Evolutionary conservation across 805 yeast genomes (phyloP), one percentile per base, ranked within the genome.

Genomic region (Sugiyamaella marilandica): DNA sequence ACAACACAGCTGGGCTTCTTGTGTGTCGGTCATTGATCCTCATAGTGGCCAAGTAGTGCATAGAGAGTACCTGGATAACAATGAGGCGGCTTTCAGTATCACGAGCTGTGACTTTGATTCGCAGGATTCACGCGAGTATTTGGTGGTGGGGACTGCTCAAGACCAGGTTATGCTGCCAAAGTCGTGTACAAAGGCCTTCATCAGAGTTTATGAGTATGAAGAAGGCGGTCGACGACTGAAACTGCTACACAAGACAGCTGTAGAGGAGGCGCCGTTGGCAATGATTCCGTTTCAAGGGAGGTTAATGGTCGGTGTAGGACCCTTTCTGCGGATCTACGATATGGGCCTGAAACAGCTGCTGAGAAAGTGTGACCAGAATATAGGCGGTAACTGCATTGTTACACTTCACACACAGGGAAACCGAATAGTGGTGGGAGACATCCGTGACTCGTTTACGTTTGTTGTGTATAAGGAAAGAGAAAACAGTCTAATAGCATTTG

Each of bases 311-410:
- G 91, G 87, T 0, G 59, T 80, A 47, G 77, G 75, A 0, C 72
- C 76, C 43, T 66, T 68, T 47, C 59, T 92, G 46, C 69, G 86
- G 34, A 58, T 87, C 8, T 90, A 78, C 63, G 91, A 83, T 26
- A 57, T 89, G 29, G 99, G 99, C 1, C 74, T 75, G 60, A 86
- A 84, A 58, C 97, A 91, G 63, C 71, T 92, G 36, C 71, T 94
- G 52, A 76, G 84, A 52, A 88, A 87, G 64, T 72, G 85, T 0
- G 77, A 82, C 5, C 47, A 37, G 14, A 34, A 51, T 31, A 67
- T 70, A 1, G 72, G 78, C 1, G 64, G 76, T 11, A 71, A 74
- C 2, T 74, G 74, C 45, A 81, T 89, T 14, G 78, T 79, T 11
- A 74, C 76, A n/a, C 36, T 92, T 2, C 68, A 70, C 29, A 73